Conservation (phyloP, 768 basidiomycete species). For the Xerocomus potaroensis region DNA sequence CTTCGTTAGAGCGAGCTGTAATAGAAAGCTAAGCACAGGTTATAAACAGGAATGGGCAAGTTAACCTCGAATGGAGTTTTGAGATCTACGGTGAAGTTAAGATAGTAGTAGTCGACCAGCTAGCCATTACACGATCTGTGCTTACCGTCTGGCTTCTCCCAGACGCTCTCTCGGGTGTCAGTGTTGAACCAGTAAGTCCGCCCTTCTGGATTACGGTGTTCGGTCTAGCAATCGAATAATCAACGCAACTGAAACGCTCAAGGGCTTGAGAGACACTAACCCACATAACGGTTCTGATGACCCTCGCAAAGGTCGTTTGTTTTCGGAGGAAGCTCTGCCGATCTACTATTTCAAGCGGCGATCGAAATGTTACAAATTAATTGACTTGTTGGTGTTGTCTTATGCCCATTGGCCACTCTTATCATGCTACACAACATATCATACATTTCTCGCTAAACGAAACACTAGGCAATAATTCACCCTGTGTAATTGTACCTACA, state of each 20-base stretch:
- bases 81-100: conserved; percentile 51
- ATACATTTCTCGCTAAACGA: too few relatives aligned
- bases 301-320: neutral
- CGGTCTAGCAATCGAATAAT: conserved; percentile 52
- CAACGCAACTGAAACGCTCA: neutral
- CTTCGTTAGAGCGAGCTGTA: conserved; percentile 77
- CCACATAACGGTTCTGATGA: conserved; percentile 25
- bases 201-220: conserved; percentile 94
- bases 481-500: conserved; percentile 29
- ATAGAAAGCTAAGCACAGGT: conserved; percentile 7
- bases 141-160: conserved; percentile 96
- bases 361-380: conserved; percentile 7
- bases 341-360: conserved; percentile 18
- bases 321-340: conserved; percentile 1
- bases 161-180: conserved; percentile 83
- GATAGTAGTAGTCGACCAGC: neutral
- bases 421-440: too few relatives aligned
- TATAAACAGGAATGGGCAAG: neutral
- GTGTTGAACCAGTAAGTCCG: conserved; percentile 98
- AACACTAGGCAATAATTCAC: too few relatives aligned
- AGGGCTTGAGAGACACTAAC: conserved; percentile 18
- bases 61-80: conserved; percentile 88
- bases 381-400: neutral
- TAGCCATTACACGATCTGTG: conserved; percentile 5
- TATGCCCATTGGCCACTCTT: too few relatives aligned